Evolutionary conservation across 1,284 basidiomycete species (phyloP).

Genomic region (Malassezia slooffiae): DNA sequence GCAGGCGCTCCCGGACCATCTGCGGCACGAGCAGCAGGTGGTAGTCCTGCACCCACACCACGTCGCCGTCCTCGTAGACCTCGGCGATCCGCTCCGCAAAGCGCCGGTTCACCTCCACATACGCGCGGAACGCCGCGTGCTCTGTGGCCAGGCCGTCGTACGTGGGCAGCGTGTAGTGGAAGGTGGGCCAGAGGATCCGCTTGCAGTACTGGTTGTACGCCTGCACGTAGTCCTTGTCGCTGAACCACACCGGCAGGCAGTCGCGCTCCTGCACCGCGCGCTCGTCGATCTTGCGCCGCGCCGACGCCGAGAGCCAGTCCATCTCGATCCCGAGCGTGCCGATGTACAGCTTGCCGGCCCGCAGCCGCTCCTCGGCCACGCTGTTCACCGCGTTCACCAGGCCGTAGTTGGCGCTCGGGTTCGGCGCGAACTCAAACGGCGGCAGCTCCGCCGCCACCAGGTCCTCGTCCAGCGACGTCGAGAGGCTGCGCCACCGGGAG

Average conservation of each 20-base stretch:
- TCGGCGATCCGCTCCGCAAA: conserved; percentile 68
- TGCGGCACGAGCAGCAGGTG: conserved; percentile 72
- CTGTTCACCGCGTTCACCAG: conserved; percentile 43
- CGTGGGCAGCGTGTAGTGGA: conserved; percentile 74
- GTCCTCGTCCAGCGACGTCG: background rate
- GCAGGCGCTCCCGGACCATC: conserved; percentile 58
- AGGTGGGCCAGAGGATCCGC: conserved; percentile 75
- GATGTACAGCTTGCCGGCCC: conserved; percentile 34
- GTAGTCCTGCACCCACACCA: conserved; percentile 54
- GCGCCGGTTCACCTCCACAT: conserved; percentile 67
- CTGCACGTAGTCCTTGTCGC: conserved; percentile 54
- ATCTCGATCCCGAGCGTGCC: conserved; percentile 37
- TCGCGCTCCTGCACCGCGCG: conserved; percentile 55
- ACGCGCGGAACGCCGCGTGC: conserved; percentile 62
- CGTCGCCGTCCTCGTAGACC: conserved; percentile 67
- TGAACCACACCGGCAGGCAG: conserved; percentile 68
- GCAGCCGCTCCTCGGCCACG: conserved; percentile 26
- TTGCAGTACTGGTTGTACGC: conserved; percentile 81
- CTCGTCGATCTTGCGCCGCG: conserved; percentile 55
- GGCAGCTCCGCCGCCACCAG: conserved; percentile 8
- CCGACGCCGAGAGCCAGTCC: conserved; percentile 25
- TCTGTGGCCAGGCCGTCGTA: conserved; percentile 72
- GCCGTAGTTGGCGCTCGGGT: conserved; percentile 43
- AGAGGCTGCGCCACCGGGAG: background rate
- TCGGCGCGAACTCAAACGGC: conserved; percentile 34